Conservation (phyloP, 345 rosid genomes). For the Brassica nigra region DNA sequence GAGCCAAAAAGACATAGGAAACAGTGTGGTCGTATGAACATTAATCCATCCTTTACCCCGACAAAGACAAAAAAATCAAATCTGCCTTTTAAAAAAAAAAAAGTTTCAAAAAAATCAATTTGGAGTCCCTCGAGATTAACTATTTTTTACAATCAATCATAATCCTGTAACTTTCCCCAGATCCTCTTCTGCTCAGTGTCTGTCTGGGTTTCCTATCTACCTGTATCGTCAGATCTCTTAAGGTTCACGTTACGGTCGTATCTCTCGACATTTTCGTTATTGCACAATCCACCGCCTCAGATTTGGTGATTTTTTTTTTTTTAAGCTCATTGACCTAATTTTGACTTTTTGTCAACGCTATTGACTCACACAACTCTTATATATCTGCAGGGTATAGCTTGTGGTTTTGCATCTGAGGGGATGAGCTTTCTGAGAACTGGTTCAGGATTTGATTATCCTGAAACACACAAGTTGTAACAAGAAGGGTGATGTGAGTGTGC, state of each 20-base stretch:
- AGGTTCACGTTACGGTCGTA: background rate
- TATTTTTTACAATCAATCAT: background rate
- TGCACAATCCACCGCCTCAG: background rate
- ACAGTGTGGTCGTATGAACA: background rate
- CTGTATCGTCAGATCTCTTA: background rate
- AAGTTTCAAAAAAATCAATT: background rate
- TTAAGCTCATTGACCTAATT: background rate
- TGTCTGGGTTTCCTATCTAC: background rate
- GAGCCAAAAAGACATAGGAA: background rate
- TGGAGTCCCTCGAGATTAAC: background rate
- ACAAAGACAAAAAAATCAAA: background rate
- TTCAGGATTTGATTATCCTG: conserved; percentile 36
- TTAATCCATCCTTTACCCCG: background rate
- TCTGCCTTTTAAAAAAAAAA: background rate
- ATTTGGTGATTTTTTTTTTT: background rate
- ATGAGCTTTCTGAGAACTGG: conserved; percentile 18
- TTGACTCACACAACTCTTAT: background rate
- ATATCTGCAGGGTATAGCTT: conserved; percentile 18
- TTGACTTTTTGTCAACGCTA: background rate
- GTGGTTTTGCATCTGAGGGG: background rate
- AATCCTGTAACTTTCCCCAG: background rate
- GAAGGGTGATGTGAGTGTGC: conserved; percentile 44
- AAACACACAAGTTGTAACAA: conserved; percentile 21
- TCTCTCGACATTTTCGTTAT: background rate
- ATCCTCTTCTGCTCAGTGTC: background rate